These are phyloP conservation scores for Leishmania guyanensis DNA, from an alignment of 208 protist genomes.

Conservation along the genomic window DNA sequence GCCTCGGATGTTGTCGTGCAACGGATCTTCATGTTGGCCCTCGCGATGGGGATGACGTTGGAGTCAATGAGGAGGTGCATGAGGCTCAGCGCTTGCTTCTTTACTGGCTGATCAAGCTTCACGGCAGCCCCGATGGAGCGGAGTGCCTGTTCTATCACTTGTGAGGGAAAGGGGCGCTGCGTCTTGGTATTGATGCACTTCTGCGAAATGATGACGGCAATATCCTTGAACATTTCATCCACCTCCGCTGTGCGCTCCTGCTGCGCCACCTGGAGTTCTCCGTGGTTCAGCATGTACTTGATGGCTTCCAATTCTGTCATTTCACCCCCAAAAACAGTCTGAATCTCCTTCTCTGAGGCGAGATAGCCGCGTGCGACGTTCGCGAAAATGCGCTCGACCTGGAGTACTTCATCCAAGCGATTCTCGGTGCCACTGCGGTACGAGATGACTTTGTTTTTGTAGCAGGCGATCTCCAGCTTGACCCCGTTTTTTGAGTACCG, in stretches of 20 bases:
- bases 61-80: constrained; percentile 91
- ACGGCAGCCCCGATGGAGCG: constrained; percentile 93
- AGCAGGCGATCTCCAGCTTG: constrained; percentile 90
- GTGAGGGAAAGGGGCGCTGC: constrained; percentile 82
- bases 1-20: constrained; percentile 55
- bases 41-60: constrained; percentile 90
- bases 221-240: constrained; percentile 95
- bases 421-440: constrained; percentile 86
- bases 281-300: constrained; percentile 94
- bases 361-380: constrained; percentile 84
- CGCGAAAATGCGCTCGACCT: constrained; percentile 90
- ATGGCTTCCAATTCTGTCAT: constrained; percentile 77
- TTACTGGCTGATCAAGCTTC: constrained; percentile 90
- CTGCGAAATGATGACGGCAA: constrained; percentile 95
- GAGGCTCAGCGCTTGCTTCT: constrained; percentile 93
- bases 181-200: constrained; percentile 96
- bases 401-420: constrained; percentile 89
- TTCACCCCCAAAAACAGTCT: constrained; percentile 59
- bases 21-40: constrained; percentile 95
- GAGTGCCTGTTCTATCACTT: constrained; percentile 96
- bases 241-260: constrained; percentile 95
- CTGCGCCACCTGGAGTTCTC: constrained; percentile 97
- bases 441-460: constrained; percentile 93
- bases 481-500: constrained; percentile 83
- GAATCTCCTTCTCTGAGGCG: constrained; percentile 83